Conservation (phyloP, 2,329 filamentous ascomycete species). For the Zymoseptoria passerinii region DNA sequence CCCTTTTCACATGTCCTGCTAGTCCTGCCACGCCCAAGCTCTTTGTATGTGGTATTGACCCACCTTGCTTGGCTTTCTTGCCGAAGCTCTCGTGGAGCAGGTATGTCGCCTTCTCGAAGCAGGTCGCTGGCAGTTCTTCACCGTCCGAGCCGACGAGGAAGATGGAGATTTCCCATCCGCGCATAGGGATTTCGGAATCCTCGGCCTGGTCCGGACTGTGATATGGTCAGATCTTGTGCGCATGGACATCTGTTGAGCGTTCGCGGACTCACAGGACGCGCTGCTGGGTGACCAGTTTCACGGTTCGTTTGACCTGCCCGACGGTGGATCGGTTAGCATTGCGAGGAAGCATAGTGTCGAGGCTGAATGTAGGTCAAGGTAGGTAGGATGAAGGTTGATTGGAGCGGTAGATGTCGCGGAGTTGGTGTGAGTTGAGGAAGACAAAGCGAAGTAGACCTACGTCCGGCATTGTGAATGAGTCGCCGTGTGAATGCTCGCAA, state of each 20-base stretch:
- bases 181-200: constrained; percentile 83
- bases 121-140: constrained; percentile 69
- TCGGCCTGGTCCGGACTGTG: constrained; percentile 68
- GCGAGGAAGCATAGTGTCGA: constrained; percentile 3
- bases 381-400: background rate
- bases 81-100: constrained; percentile 91
- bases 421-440: constrained; percentile 1
- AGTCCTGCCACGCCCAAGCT: constrained; percentile 30
- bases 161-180: constrained; percentile 82
- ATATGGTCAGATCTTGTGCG: constrained; percentile 10
- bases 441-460: background rate
- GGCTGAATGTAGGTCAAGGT: background rate
- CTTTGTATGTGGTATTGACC: background rate
- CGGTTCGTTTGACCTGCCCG: constrained; percentile 56
- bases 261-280: constrained; percentile 62
- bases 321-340: constrained; percentile 4
- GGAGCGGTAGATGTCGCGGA: background rate
- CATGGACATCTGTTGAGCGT: background rate
- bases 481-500: background rate
- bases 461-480: background rate
- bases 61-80: constrained; percentile 60
- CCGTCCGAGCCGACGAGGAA: constrained; percentile 78
- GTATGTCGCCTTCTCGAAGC: constrained; percentile 90
- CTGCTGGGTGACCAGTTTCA: constrained; percentile 92
- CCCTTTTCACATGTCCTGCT: background rate